Evolutionary conservation across 2,329 filamentous ascomycete genomes (phyloP).

Genomic region (Alternaria alternata): DNA sequence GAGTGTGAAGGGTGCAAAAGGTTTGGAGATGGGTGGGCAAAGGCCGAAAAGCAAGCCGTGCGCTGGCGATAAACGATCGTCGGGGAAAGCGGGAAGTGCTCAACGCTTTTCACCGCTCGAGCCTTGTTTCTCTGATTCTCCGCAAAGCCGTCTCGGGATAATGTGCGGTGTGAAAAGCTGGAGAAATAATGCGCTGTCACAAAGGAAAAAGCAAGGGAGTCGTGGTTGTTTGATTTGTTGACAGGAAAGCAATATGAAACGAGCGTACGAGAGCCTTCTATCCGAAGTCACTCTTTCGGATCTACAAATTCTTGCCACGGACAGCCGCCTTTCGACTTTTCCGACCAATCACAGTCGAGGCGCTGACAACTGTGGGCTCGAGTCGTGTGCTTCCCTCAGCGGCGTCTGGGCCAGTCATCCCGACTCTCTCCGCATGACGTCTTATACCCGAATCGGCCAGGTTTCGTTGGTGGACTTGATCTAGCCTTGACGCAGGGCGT

Average conservation of each 20-base stretch:
- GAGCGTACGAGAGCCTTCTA: constrained; percentile 6
- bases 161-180: constrained; percentile 10
- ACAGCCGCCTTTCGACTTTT: background rate
- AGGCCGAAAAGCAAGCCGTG: constrained; percentile 27
- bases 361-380: constrained; percentile 7
- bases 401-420: constrained; percentile 16
- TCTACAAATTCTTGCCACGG: constrained; percentile 19
- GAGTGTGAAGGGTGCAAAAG: constrained; percentile 20
- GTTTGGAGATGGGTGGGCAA: constrained; percentile 26
- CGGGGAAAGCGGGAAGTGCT: constrained; percentile 24
- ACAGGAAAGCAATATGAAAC: constrained; percentile 5
- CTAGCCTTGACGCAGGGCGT: constrained; percentile 13
- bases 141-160: constrained; percentile 1
- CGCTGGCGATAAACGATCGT: constrained; percentile 22
- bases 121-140: constrained; percentile 7
- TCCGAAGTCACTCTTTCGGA: constrained; percentile 1
- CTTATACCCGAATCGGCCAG: background rate
- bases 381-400: constrained; percentile 19
- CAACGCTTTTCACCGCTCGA: constrained; percentile 25
- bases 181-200: constrained; percentile 10
- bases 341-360: constrained; percentile 18
- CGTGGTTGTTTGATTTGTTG: constrained; percentile 2
- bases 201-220: constrained; percentile 1
- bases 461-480: constrained; percentile 12
- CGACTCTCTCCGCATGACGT: constrained; percentile 36